A percentile compares a stretch with the other conserved stretches of the same genome.
Conservation (phyloP, 169 alveolate genomes). For the Plasmodium vivax region DNA sequence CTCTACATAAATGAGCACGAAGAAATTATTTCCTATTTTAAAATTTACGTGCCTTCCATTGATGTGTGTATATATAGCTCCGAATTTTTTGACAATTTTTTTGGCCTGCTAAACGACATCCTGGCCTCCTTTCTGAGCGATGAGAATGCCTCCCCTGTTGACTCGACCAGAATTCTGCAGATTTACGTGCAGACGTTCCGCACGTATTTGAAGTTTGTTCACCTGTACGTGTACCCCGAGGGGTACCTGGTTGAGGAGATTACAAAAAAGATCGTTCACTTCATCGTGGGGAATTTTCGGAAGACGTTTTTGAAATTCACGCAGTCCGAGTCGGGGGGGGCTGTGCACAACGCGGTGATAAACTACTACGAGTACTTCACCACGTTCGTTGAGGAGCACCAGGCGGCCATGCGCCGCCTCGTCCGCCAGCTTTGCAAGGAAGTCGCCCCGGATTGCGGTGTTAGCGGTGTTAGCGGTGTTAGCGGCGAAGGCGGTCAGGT, state of each 20-base stretch:
- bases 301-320: constrained; percentile 50
- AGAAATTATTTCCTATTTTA: constrained; percentile 34
- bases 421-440: not conserved
- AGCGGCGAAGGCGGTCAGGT: not conserved
- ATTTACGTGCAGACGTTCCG: not conserved
- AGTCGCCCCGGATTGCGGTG: no score
- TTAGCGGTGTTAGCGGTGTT: no score
- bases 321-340: not conserved
- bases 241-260: constrained; percentile 14
- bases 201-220: not conserved
- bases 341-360: constrained; percentile 23
- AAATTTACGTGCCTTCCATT: not conserved
- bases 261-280: constrained; percentile 7
- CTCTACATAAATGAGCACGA: constrained; percentile 58
- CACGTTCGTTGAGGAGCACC: constrained; percentile 51
- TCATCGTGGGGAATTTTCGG: constrained; percentile 1
- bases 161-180: not conserved
- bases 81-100: constrained; percentile 44
- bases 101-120: constrained; percentile 19
- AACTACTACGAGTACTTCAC: constrained; percentile 57
- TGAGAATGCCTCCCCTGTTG: not conserved
- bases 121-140: constrained; percentile 3
- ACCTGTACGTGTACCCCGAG: not conserved
- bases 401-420: not conserved
- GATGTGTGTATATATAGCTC: constrained; percentile 23